A percentile compares a stretch with the other conserved stretches of the same genome.
These are phyloP conservation scores for Lactarius evosmus DNA, from an alignment of 768 basidiomycete genomes.

Conservation along the genomic window DNA sequence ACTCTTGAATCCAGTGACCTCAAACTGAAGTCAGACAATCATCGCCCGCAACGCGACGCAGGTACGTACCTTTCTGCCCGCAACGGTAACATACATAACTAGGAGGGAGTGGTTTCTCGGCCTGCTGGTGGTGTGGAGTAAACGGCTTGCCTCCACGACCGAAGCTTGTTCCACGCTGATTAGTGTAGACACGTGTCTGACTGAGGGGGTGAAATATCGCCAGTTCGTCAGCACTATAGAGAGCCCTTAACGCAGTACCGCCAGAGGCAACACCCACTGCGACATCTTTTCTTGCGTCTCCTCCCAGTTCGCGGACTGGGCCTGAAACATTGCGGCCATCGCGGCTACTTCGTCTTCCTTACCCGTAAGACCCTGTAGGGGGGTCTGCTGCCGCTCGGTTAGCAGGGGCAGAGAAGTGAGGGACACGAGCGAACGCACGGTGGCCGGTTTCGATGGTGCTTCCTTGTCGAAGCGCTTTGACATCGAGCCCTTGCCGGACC, in stretches of 20 bases:
- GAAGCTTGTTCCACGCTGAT: slow-evolving; percentile 62
- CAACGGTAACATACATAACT: slow-evolving; percentile 99
- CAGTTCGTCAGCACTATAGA: slow-evolving; percentile 83
- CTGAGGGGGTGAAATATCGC: slow-evolving; percentile 41
- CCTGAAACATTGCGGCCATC: slow-evolving; percentile 97
- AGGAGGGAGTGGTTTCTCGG: slow-evolving; percentile 79
- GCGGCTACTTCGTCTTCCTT: slow-evolving; percentile 87
- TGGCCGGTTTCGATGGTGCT: neutral
- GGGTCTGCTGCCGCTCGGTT: slow-evolving; percentile 23
- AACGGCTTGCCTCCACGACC: slow-evolving; percentile 53
- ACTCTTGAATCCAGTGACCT: slow-evolving; percentile 99
- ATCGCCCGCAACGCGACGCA: neutral
- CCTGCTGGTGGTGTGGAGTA: slow-evolving; percentile 50
- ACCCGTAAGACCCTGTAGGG: slow-evolving; percentile 39
- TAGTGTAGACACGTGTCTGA: slow-evolving; percentile 64
- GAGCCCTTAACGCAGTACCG: slow-evolving; percentile 62
- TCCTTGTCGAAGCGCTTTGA: slow-evolving; percentile 89
- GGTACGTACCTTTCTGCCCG: slow-evolving; percentile 81
- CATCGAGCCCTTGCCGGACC: slow-evolving; percentile 65
- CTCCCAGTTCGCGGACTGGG: slow-evolving; percentile 93
- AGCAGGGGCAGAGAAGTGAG: neutral
- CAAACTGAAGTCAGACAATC: slow-evolving; percentile 14
- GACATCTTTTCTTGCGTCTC: slow-evolving; percentile 99
- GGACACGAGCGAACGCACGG: slow-evolving; percentile 7
- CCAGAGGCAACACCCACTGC: slow-evolving; percentile 78